Evolutionary conservation across 2,329 filamentous ascomycete genomes (phyloP), one percentile per base, ranked within the genome.

Genomic region (Bisporella sp.): DNA sequence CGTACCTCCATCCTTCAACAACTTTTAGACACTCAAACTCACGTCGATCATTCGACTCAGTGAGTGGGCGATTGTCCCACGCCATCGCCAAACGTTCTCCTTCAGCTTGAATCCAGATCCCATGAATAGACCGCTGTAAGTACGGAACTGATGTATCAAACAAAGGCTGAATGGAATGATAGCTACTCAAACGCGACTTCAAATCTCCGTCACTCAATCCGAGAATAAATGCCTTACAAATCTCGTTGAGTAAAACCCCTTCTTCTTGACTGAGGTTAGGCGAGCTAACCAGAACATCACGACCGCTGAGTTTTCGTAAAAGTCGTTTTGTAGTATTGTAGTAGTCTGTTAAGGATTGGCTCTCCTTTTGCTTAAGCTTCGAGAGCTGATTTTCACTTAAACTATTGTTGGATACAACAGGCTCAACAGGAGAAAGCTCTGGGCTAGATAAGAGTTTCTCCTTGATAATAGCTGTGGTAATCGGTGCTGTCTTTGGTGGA

Each of bases 81-180:
- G 69, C 59, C 60, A 75, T 69, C 1, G 75, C 67, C 28, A 81
- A 61, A 21, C 68, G 66, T 58, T 84, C 80, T 6, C 80, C 80
- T 57, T 84, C 80, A 2, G 73, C 64, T 55, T 82, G 77, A 11
- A 68, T 72, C 53, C 69, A 73, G 2, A 80, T 71, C 0, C 78
- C 77, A n/a, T 69, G 65, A 1, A 84, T 71, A 4, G 78, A 77
- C 39, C 76, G 73, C 28, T 56, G 57, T 4, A 59, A 32, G 28
- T 46, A 47, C 21, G 54, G 54, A 5, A 55, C 5, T 11, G 54
- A 50, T 6, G 46, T n/a, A 46, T 63, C 62, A 31, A 71, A 70
- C 12, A 65, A 49, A 12, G 62, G 57, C 5, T 66, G 61, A 5
- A 82, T 68, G 2, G 79, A 79, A n/a, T 67, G 68, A 48, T 73